Evolutionary conservation across 169 alveolate genomes (phyloP), one percentile per base, ranked within the genome.

Genomic region (Plasmodium relictum): DNA sequence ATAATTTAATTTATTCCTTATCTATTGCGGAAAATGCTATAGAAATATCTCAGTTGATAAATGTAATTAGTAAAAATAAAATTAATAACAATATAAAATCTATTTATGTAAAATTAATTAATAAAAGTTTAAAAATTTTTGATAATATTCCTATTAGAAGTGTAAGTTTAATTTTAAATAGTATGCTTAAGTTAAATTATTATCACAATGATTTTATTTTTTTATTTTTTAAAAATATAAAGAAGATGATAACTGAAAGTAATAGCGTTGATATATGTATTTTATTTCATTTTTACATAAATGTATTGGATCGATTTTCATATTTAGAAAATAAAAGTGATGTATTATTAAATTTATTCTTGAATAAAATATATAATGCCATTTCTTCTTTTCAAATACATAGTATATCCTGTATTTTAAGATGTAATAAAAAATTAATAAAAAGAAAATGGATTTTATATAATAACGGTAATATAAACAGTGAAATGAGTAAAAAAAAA

Each of bases 151-250:
- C 91, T 31, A 44, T 83, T 20, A 66, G 76, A 56, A 83, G 91
- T 61, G 26, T 83, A 83, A 83, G 91, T 58, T 62, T 83, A 83
- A 83, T 83, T 54, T 58, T 83, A 31, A 83, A 83, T 50, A 83
- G 91, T 59, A 83, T 83, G 91, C 8, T 83, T 37, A 83, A 83
- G 14, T n/a, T 62, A 61, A 62, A 61, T 31, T 39, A 20, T 54
- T 83, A 66, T 56, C 74, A 83, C 37, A 45, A 10, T 58, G 42
- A 56, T 14, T 83, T 83, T 68, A 66, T 83, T 24, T 10, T 52
- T 54, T 54, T 68, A 42, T 83, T 83, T 83, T 68, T 83, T 61
- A 83, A 83, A 83, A 83, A 83, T 83, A 48, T 83, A 44, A 59
- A 44, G 16, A 39, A 54, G 0, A 68, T 83, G 37, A 18, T 83